Base-by-base conservation (phyloP, 805 yeast species). In the Hyphopichia homilentoma region DNA sequence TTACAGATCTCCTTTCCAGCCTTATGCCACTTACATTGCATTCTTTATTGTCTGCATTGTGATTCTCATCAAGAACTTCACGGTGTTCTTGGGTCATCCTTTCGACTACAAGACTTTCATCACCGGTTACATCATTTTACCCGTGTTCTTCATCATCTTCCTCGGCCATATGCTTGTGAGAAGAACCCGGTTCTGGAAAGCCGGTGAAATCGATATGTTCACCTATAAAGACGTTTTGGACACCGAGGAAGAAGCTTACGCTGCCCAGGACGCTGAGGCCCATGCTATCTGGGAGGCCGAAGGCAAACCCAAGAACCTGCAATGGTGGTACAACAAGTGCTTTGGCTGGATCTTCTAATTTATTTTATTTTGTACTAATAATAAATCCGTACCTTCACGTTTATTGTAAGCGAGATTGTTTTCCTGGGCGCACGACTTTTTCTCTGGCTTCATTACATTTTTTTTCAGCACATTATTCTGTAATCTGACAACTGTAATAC, bases 81-180 rank as follows among this genome's bases (percentile, higher is more conserved):
- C 86, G 1, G 88, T 77, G 3, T 84, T 84, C 64, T 62, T 84
- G 43, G 77, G 77, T 31, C 59, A 50, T 11, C 20, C 41, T 5
- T 79, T 83, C 53, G 72, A 74, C 41, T 79, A 78, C 60, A 75
- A 77, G 56, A 66, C 67, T 13, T 84, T 84, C 51, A 80, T 84
- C 49, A 81, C 90, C 21, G 88, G 89, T 27, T 83, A 84, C 59
- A 79, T 84, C 47, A 84, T 85, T 20, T 70, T 83, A 29, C 86
- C 86, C 22, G 78, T 81, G 22, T 20, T 20, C 11, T 20, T 20
- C 22, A 20, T 20, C 11, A 20, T 20, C 11, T 20, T 20, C 22
- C 11, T 20, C 11, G 22, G 9, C 22, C 22, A 20, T 20, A 20
- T 20, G 22, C 7, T 20, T 20, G 22, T 20, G 11, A 20, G 11